Base-by-base conservation (phyloP, 805 yeast species). In the Ogataea pignaliae region DNA sequence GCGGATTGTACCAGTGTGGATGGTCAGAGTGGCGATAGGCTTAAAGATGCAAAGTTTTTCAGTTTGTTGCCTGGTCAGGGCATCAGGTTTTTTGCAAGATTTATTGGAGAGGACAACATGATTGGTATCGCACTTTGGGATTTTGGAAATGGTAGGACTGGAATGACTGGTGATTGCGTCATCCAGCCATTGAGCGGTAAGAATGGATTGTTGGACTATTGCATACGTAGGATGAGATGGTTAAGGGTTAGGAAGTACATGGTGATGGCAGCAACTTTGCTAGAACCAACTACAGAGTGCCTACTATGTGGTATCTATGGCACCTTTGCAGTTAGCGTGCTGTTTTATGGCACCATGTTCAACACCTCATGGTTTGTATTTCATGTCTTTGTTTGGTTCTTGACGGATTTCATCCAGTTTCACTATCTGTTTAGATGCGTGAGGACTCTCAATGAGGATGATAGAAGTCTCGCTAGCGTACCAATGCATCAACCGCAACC, bases 41-140 rank as follows among this genome's bases (percentile, higher is more conserved):
- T 50, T 8, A 41, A 46, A 12, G 68, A 62, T 40, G 73, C 72
- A 3, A 50, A 57, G 3, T 56, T 44, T 30, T 69, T 55, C 42
- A 53, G 61, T 29, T 36, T 41, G n/a, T 29, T 43, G 3, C 50
- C 52, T 1, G 70, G 71, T 14, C 64, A 66, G 30, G 85, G 91
- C 0, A 70, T 89, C 36, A 72, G 80, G 41, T 78, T 79, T 45
- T 88, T 89, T 61, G 80, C 95, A 8, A 70, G 80, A 44, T 89
- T 83, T 60, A 88, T 88, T 56, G 96, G 96, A 6, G 97, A 88
- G 60, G 97, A 88, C 61, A 88, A 88, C 61, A 85, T 88, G 95
- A 88, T 88, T 49, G 95, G 87, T 5, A 88, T 86, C 39, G 86
- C 88, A 1, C 59, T 88, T 14, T 88, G 96, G 96, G 79, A 79